Conservation (phyloP, 1,139 yeast genomes). For the Magnusiomyces starmeri region DNA sequence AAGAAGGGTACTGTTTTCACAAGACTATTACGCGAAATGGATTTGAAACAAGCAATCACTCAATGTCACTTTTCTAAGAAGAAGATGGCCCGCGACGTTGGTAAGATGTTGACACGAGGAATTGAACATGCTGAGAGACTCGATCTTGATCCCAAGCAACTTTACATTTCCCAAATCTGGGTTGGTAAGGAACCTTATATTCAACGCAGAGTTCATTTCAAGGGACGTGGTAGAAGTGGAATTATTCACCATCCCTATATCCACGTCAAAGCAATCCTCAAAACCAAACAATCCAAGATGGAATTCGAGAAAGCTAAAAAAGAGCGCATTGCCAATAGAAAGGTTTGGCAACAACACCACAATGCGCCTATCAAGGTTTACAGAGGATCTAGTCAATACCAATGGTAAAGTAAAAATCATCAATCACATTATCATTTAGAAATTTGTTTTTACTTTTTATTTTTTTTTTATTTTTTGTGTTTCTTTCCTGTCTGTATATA, state of each 20-base stretch:
- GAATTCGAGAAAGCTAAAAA: slow-evolving; percentile 38
- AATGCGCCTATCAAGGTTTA: slow-evolving; percentile 25
- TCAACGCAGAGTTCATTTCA: slow-evolving; percentile 67
- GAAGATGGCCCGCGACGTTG: slow-evolving; percentile 73
- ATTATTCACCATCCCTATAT: slow-evolving; percentile 66
- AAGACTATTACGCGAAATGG: slow-evolving; percentile 64
- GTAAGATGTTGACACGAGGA: slow-evolving; percentile 66
- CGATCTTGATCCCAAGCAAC: slow-evolving; percentile 51
- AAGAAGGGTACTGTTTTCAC: slow-evolving; percentile 82
- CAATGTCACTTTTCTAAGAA: slow-evolving; percentile 87
- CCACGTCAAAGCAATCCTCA: slow-evolving; percentile 73
- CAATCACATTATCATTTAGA: no score
- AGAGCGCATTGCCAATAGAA: slow-evolving; percentile 38
- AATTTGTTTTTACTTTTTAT: background rate
- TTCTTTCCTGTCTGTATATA: background rate
- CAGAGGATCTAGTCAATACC: slow-evolving; percentile 27
- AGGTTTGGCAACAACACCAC: slow-evolving; percentile 26
- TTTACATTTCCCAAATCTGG: slow-evolving; percentile 83
- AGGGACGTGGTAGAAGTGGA: slow-evolving; percentile 90
- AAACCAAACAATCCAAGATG: slow-evolving; percentile 53
- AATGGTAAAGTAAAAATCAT: no score
- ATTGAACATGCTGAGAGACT: slow-evolving; percentile 58
- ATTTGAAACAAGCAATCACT: slow-evolving; percentile 73
- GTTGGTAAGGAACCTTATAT: slow-evolving; percentile 81
- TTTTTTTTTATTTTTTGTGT: background rate